phyloP scores from a whole-genome alignment of 257 asterid species.

The Knoxia roxburghii region DNA sequence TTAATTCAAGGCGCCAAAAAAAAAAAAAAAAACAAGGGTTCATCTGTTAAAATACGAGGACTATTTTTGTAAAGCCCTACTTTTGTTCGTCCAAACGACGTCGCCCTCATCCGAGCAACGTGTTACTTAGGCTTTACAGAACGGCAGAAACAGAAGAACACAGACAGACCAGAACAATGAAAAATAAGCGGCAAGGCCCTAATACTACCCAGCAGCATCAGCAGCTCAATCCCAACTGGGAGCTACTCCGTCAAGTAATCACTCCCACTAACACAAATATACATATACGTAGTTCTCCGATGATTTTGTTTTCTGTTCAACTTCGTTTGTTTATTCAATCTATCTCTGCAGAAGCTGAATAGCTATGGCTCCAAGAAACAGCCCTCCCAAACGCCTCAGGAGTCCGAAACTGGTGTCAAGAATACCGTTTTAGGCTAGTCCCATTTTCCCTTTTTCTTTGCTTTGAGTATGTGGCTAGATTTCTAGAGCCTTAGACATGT shows the following conservation, averaged over 20 bases:
- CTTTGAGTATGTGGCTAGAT: neutral
- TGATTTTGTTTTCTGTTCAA: constrained; percentile 8
- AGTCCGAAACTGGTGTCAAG: constrained; percentile 26
- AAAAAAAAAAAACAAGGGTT: too few species aligned
- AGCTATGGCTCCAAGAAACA: constrained; percentile 44
- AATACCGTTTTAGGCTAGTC: constrained; percentile 41
- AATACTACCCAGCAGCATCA: constrained; percentile 42
- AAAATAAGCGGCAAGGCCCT: constrained; percentile 43
- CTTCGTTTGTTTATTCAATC: neutral
- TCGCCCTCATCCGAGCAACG: neutral
- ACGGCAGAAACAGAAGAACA: neutral
- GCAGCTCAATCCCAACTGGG: constrained; percentile 84
- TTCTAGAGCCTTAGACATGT: neutral
- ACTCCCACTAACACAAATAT: neutral
- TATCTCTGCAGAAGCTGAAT: constrained; percentile 57
- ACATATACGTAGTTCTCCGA: neutral
- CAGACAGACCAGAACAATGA: neutral
- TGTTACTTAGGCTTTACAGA: neutral
- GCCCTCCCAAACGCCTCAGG: constrained; percentile 26
- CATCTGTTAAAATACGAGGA: too few species aligned
- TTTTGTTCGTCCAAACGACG: constrained; percentile 2
- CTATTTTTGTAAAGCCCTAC: too few species aligned
- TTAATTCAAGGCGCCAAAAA: too few species aligned
- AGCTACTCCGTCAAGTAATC: constrained; percentile 65
- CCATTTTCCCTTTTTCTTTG: neutral